Evolutionary conservation across 257 asterid species (phyloP), one percentile per base, ranked within the genome.

Genomic region (Perilla frutescens): DNA sequence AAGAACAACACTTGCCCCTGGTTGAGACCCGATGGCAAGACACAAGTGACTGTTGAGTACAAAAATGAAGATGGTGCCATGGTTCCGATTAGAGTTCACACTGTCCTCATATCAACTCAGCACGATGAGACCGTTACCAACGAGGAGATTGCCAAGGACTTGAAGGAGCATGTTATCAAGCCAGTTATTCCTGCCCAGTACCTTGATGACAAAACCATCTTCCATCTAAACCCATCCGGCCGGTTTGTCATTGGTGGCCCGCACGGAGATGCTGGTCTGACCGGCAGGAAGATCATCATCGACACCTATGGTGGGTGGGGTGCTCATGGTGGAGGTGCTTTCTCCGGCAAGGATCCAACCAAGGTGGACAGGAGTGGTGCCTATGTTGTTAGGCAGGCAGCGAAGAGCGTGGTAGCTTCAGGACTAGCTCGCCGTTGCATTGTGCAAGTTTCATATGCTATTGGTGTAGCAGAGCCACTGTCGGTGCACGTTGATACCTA

Each of bases 301-400:
- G 97, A 91, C 77, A 91, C 97, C 26, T 91, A 91, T 4, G 97
- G 97, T 31, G 97, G 97, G 29, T 91, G 97, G 97, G 97, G 97
- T 36, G 97, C 97, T 37, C 97, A 91, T 1, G 97, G 97, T 37
- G 97, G 97, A 1, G 97, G 97, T 70, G 97, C 97, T 37, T 91
- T 91, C 82, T 91, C 96, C 8, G 97, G 97, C 47, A 91, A 91
- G 74, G 97, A 91, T 29, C 97, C 97, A 0, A 91, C 97, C 7
- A 91, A 91, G 89, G 97, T 91, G 84, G 97, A 91, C 54, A 89
- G 97, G 82, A 91, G 97, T 54, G 97, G 97, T 47, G 97, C 97
- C 1, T 89, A 91, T 62, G 76, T 91, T 66, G 96, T 89, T 32
- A 86, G 97, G 81, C 97, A 91, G 77, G 97, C 97, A 48, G 97